Evolutionary conservation across 2,329 filamentous ascomycete species (phyloP), one percentile per base, ranked within the genome.

Genomic region (Aspergillus bombycis): DNA sequence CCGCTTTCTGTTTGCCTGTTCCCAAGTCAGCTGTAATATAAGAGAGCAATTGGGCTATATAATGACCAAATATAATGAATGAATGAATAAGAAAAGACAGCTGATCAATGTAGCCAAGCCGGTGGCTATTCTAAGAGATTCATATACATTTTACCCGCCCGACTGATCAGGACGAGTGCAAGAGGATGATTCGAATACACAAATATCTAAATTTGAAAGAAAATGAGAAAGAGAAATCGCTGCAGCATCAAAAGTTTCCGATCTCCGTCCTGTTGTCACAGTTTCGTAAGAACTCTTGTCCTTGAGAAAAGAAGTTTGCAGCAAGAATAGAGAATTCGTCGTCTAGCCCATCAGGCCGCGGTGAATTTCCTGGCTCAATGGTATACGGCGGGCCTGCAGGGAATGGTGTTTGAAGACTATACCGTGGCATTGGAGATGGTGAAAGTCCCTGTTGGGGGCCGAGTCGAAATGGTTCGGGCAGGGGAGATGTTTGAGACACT

Each of bases 271-370:
- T 76, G 46, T 75, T 75, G 64, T 80, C 78, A 34, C 74, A 69
- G 58, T 72, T 74, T 23, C 78, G 75, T 46, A 79, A 68, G 58
- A 80, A 79, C 57, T 80, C 78, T 58, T 80, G 77, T 2, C 80
- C 78, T 59, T 81, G 80, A 16, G 80, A 78, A 62, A 83, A 83
- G 66, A 82, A 83, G 64, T 80, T 83, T 54, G 82, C 77, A 4
- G 81, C 81, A 50, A 83, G 70, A 38, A 83, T 82, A 2, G 80
- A 81, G 34, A 81, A 74, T 30, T 82, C 80, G 62, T 82, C 78
- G 65, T 81, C 74, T 19, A 72, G 67, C 16, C 74, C 62, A 21
- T 71, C 71, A 23, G 72, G 68, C 11, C 68, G 65, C 9, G 70
- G 70, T 11, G 73, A 70, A 38, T 71, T 62, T 16, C 72, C 57